Evolutionary conservation across 768 basidiomycete species (phyloP).

Genomic region (Asterophora lycoperdoides): DNA sequence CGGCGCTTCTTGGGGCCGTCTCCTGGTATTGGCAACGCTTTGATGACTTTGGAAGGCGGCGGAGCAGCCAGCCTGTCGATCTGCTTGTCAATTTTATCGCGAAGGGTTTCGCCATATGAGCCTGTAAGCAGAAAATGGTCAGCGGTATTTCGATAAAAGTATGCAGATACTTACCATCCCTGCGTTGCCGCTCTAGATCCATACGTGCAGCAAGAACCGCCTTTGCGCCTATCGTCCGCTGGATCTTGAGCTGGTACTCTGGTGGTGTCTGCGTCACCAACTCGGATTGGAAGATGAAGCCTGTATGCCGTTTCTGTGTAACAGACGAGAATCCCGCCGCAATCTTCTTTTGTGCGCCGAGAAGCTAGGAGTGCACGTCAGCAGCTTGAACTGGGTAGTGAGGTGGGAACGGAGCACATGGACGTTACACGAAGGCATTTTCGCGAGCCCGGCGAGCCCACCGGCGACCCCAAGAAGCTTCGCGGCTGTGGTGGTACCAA

Average conservation of each 20-base stretch:
- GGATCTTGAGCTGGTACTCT: slow-evolving; percentile 88
- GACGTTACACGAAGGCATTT: slow-evolving; percentile 95
- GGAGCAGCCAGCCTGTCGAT: slow-evolving; percentile 91
- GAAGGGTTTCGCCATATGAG: slow-evolving; percentile 73
- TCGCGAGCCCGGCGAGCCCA: slow-evolving; percentile 82
- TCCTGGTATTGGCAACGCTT: slow-evolving; percentile 90
- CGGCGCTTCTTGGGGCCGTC: slow-evolving; percentile 95
- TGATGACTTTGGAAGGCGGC: slow-evolving; percentile 88
- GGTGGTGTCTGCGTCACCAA: slow-evolving; percentile 79
- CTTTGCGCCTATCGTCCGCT: slow-evolving; percentile 92
- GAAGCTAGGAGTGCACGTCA: slow-evolving; percentile 48
- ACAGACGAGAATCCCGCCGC: slow-evolving; percentile 86
- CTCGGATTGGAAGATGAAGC: slow-evolving; percentile 95
- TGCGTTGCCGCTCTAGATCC: slow-evolving; percentile 81
- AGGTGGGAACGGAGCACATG: slow-evolving; percentile 55
- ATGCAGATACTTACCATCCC: slow-evolving; percentile 59
- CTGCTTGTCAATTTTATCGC: slow-evolving; percentile 89
- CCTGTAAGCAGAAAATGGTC: slow-evolving; percentile 33
- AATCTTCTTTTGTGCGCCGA: slow-evolving; percentile 93
- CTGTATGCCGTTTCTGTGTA: slow-evolving; percentile 87
- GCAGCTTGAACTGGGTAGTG: not conserved
- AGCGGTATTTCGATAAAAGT: not conserved
- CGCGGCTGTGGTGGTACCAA: slow-evolving; percentile 97
- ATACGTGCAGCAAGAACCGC: slow-evolving; percentile 86
- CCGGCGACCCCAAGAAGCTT: slow-evolving; percentile 97